Evolutionary conservation across 805 yeast species (phyloP).

Genomic region (Kodamaea leandrae): DNA sequence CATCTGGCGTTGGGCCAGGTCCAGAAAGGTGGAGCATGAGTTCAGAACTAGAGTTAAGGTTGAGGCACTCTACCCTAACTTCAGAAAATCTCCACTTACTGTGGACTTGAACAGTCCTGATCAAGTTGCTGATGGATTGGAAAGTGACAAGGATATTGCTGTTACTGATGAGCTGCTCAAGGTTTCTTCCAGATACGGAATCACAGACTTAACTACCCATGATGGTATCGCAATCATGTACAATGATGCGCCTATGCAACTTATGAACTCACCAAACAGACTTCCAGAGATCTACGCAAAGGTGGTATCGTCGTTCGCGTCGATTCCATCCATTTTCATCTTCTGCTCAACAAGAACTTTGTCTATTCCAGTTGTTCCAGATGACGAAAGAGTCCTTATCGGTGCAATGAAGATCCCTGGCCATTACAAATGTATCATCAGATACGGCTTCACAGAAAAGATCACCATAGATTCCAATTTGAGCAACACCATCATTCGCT

Average conservation of each 20-base stretch:
- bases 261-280: constrained; percentile 42
- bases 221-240: constrained; percentile 44
- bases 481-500: constrained; percentile 18
- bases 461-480: constrained; percentile 20
- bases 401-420: constrained; percentile 43
- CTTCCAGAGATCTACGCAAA: constrained; percentile 42
- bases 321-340: constrained; percentile 44
- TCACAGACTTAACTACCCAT: constrained; percentile 18
- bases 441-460: constrained; percentile 52
- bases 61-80: constrained; percentile 34
- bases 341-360: constrained; percentile 43
- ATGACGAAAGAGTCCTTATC: constrained; percentile 39
- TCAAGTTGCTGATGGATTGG: not conserved
- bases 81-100: constrained; percentile 16
- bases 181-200: constrained; percentile 23
- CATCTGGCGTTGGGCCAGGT: constrained; percentile 50
- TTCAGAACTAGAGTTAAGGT: constrained; percentile 30
- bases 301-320: constrained; percentile 39
- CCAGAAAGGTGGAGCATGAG: constrained; percentile 40
- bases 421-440: constrained; percentile 46
- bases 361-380: constrained; percentile 41
- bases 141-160: constrained; percentile 4
- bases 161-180: constrained; percentile 2
- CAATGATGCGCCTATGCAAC: constrained; percentile 34
- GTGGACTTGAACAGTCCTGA: constrained; percentile 17